Base-by-base conservation (phyloP, 495 filamentous ascomycete species). In the Talaromyces adpressus region DNA sequence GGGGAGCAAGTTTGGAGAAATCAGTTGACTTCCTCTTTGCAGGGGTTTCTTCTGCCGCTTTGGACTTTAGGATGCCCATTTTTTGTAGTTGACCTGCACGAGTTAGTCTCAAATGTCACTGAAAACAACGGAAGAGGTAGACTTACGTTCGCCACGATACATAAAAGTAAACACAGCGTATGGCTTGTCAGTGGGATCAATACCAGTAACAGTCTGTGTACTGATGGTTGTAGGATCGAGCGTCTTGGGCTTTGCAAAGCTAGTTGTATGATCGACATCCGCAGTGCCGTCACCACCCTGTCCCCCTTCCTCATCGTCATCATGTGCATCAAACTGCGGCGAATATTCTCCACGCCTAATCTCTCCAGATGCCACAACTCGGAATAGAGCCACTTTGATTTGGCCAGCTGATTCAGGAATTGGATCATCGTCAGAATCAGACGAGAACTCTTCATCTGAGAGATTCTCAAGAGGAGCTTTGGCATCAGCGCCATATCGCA, bases 111-210 rank as follows among this genome's bases (percentile, higher is more conserved):
- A 36, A 7, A 4, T 36, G 7, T 32, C 32, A 36, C 32, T 12
- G 8, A 12, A 36, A 11, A 12, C 9, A 3, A 36, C 12, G 11
- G 32, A 36, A 30, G 18, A 23, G 14, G 12, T 0, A 18, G 14
- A 85, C 92, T 81, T 79, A 97, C 94, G 87, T 74, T 96, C 90
- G 71, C 95, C 94, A 61, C 94, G 85, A 71, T 99, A 99, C 79
- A 98, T 90, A 72, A 99, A 99, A 5, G 96, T 96, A 73, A 99
- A 99, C 11, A 89, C 88, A 1, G 94, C 94, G 77, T 96, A 99
- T 16, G 96, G 95, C 73, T 91, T 91, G 61, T 97, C 92, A 25
- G 92, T 90, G 0, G 90, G 87, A 74, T 99, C 94, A 66, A 99
- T 96, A n/a, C 94, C 94, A 23, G 93, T 98, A 18, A 99, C 94